phyloP scores from a whole-genome alignment of 2,329 filamentous ascomycete genomes.

The Aspergillaceae sp. region DNA sequence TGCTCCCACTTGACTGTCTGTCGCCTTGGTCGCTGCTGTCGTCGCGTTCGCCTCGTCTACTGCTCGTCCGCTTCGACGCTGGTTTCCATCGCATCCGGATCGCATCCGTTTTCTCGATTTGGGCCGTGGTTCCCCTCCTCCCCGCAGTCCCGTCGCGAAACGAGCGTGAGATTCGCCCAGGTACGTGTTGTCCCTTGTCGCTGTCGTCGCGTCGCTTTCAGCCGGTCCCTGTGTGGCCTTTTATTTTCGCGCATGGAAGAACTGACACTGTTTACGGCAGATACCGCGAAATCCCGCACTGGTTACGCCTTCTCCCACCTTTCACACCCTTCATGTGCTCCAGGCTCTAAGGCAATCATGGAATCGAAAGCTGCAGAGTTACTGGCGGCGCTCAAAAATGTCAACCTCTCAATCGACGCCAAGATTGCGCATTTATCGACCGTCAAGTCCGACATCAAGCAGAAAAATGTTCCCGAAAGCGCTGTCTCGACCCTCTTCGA shows the following conservation, averaged over 20 bases:
- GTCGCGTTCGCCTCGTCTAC: neutral
- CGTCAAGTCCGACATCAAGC: slow-evolving; percentile 84
- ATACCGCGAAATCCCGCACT: neutral
- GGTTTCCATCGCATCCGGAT: neutral
- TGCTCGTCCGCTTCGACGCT: neutral
- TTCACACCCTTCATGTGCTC: slow-evolving; percentile 9
- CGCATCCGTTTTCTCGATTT: neutral
- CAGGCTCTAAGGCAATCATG: slow-evolving; percentile 34
- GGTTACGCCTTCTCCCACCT: neutral
- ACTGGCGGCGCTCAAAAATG: slow-evolving; percentile 48
- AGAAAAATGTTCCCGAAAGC: slow-evolving; percentile 73
- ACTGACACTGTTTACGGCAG: neutral
- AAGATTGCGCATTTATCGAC: slow-evolving; percentile 64
- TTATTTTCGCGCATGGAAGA: neutral
- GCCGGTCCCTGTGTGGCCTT: neutral
- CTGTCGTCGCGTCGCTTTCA: too few relatives aligned
- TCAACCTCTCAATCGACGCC: slow-evolving; percentile 58
- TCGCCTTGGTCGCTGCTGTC: neutral
- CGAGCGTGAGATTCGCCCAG: too few relatives aligned
- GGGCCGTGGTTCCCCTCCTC: neutral
- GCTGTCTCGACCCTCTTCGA: slow-evolving; percentile 70
- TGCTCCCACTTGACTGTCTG: neutral
- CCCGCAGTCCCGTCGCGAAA: neutral
- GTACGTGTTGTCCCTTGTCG: too few relatives aligned
- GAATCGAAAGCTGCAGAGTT: slow-evolving; percentile 49